Evolutionary conservation across 1,139 yeast species (phyloP).

Genomic region (Hansenula lynferdii): DNA sequence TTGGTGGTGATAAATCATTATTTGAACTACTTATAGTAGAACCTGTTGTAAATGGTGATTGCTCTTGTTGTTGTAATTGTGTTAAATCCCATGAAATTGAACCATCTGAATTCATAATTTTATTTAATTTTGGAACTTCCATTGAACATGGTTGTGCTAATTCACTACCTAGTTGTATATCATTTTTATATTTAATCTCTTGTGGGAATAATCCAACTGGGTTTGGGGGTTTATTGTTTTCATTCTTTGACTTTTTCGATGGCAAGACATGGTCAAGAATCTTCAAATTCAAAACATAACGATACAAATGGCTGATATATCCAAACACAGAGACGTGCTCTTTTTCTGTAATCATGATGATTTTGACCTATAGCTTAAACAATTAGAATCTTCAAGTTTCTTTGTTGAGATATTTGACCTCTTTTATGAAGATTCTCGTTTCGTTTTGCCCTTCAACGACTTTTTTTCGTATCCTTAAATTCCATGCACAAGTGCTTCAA

Average conservation of each 20-base stretch:
- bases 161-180: constrained; percentile 3
- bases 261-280: constrained; percentile 2
- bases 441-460: too few relatives aligned
- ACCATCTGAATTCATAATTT: constrained; percentile 48
- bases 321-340: constrained; percentile 1
- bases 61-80: constrained; percentile 23
- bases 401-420: too few relatives aligned
- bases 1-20: constrained; percentile 3
- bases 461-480: not conserved
- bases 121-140: constrained; percentile 42
- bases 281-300: not conserved
- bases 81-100: constrained; percentile 50
- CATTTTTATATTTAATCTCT: not conserved
- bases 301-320: not conserved
- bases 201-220: too few relatives aligned
- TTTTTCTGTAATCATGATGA: not conserved
- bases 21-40: constrained; percentile 1
- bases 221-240: too few relatives aligned
- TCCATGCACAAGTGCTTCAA: too few relatives aligned
- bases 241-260: too few relatives aligned
- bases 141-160: constrained; percentile 40
- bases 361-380: not conserved
- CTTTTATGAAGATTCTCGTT: not conserved
- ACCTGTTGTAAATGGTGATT: constrained; percentile 6
- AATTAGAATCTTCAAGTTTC: too few relatives aligned